Evolutionary conservation across 148 eudicot species (phyloP).

Genomic region (Spergularia marina): DNA sequence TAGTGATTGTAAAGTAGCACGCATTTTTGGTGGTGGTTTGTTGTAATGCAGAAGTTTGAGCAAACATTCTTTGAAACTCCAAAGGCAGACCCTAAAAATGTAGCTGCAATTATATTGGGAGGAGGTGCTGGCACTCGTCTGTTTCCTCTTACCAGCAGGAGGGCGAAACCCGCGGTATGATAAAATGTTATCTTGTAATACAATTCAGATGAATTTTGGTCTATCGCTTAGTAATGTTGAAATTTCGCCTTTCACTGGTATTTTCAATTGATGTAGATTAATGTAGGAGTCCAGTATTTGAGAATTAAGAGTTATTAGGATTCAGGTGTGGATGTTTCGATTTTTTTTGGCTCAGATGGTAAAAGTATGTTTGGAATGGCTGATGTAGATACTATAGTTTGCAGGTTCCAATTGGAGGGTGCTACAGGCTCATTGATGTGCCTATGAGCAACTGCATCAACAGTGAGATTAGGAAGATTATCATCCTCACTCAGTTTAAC

Average conservation of each 20-base stretch:
- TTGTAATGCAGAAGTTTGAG: slow-evolving; percentile 42
- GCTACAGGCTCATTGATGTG: slow-evolving; percentile 89
- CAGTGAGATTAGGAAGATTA: slow-evolving; percentile 83
- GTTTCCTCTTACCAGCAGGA: slow-evolving; percentile 79
- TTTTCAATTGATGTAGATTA: neutral
- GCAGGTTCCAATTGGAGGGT: slow-evolving; percentile 96
- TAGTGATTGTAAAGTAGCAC: neutral
- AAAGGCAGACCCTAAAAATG: slow-evolving; percentile 66
- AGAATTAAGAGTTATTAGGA: too few relatives aligned
- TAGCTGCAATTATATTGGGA: slow-evolving; percentile 80
- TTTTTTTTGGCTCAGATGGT: neutral
- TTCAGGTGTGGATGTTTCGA: neutral
- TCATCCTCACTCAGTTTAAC: slow-evolving; percentile 92
- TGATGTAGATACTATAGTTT: slow-evolving; percentile 19
- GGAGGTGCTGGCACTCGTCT: slow-evolving; percentile 92
- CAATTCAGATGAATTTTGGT: neutral
- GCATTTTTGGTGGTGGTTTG: slow-evolving; percentile 1
- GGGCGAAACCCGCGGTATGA: slow-evolving; percentile 93
- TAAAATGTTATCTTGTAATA: neutral
- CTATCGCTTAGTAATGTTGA: neutral
- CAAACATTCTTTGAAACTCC: slow-evolving; percentile 45
- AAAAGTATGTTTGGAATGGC: slow-evolving; percentile 1
- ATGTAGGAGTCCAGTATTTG: too few relatives aligned
- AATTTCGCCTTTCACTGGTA: neutral
- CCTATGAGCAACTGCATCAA: slow-evolving; percentile 99